Evolutionary conservation across 768 basidiomycete genomes (phyloP).

Genomic region (Omphalotus guepiniiformis): DNA sequence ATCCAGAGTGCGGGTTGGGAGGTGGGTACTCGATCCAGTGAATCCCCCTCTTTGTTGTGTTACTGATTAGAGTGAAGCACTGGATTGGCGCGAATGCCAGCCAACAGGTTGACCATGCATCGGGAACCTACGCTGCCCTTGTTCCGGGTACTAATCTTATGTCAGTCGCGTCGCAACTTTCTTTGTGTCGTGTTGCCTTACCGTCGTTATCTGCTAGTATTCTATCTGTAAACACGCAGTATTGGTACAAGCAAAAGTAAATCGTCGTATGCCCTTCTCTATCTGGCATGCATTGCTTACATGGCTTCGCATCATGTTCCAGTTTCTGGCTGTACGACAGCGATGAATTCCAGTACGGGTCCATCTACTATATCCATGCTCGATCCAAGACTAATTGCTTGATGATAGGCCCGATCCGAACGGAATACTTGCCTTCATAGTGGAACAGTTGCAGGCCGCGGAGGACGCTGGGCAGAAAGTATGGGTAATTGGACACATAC

Average conservation of each 20-base stretch:
- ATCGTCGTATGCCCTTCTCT: background rate
- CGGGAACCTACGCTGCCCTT: constrained; percentile 29
- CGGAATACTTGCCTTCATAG: constrained; percentile 25
- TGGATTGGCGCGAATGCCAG: constrained; percentile 27
- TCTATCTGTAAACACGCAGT: constrained; percentile 35
- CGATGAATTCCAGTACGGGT: constrained; percentile 25
- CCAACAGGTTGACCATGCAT: constrained; percentile 21
- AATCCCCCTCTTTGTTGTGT: background rate
- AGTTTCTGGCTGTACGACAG: constrained; percentile 38
- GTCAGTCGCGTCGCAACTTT: constrained; percentile 11
- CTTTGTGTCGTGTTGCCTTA: background rate
- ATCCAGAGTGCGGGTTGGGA: constrained; percentile 25
- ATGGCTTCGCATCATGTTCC: background rate
- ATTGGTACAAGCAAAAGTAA: constrained; percentile 33
- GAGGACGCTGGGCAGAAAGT: constrained; percentile 33
- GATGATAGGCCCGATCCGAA: constrained; percentile 32
- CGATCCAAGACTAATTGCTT: background rate
- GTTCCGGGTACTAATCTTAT: constrained; percentile 26
- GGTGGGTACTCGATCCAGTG: constrained; percentile 11
- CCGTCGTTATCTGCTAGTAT: constrained; percentile 19
- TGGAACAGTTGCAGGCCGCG: constrained; percentile 29
- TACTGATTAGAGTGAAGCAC: constrained; percentile 19
- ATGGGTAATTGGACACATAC: constrained; percentile 36
- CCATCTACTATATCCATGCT: background rate
- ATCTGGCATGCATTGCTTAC: background rate